Percentiles rank a stretch among this genome's conserved stretches.
Conservation (phyloP, 768 basidiomycete species). For the Hebeloma cylindrosporum region DNA sequence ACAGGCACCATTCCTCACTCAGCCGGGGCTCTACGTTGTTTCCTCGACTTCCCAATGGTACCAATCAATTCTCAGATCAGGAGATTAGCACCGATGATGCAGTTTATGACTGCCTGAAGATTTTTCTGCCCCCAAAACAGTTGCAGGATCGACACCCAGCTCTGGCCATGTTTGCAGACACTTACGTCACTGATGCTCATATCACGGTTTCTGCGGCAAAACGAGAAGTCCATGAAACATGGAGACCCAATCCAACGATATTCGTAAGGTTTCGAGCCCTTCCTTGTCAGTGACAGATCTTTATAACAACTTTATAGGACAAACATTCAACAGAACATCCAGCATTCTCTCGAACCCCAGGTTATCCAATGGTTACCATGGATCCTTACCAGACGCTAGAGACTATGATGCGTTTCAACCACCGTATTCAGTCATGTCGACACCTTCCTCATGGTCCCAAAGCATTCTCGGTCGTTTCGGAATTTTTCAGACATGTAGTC, state of each 20-base stretch:
- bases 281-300: neutral
- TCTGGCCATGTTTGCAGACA: neutral
- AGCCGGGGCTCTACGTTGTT: neutral
- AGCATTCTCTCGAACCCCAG: neutral
- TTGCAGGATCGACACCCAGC: slow-evolving; percentile 5
- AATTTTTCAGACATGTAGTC: neutral
- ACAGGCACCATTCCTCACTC: neutral
- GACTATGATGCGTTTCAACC: neutral
- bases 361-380: neutral
- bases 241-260: slow-evolving; percentile 4
- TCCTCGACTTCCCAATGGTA: neutral
- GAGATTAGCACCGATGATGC: slow-evolving; percentile 1
- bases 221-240: neutral
- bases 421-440: neutral
- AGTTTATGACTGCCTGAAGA: slow-evolving; percentile 2
- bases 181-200: neutral
- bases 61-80: neutral
- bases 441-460: neutral
- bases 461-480: neutral
- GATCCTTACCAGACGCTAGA: neutral
- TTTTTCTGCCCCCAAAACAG: slow-evolving; percentile 7
- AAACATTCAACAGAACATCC: neutral
- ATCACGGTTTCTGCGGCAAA: neutral
- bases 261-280: neutral
- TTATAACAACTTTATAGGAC: neutral